phyloP scores from a whole-genome alignment of 2,329 filamentous ascomycete genomes.

The Penicillium sp. region DNA sequence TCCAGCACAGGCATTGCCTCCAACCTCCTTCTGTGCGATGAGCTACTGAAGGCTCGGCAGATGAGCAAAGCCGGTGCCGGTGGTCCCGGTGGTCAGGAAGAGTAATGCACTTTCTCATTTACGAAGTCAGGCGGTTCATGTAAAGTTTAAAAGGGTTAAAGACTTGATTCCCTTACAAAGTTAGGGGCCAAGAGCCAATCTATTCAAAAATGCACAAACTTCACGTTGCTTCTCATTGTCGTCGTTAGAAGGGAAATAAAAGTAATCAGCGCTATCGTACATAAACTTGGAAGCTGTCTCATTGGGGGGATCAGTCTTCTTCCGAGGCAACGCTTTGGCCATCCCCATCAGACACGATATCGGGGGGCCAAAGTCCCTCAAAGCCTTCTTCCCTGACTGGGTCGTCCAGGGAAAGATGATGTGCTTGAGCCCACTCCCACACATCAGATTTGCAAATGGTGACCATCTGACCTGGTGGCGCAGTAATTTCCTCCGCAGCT shows the following conservation, averaged over 20 bases:
- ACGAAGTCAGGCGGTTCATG: slow-evolving; percentile 23
- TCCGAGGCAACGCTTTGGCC: slow-evolving; percentile 23
- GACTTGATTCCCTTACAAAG: slow-evolving; percentile 15
- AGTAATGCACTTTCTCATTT: slow-evolving; percentile 34
- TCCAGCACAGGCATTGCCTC: slow-evolving; percentile 94
- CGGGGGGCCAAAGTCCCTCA: slow-evolving; percentile 63
- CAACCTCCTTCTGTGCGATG: slow-evolving; percentile 92
- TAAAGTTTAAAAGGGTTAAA: slow-evolving; percentile 25
- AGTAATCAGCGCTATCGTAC: slow-evolving; percentile 13
- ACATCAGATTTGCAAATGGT: slow-evolving; percentile 61
- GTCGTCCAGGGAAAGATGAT: slow-evolving; percentile 63
- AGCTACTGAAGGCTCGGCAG: slow-evolving; percentile 95
- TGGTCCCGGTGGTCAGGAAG: slow-evolving; percentile 45
- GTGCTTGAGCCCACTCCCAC: slow-evolving; percentile 63
- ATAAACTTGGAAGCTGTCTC: background rate
- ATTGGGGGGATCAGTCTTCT: slow-evolving; percentile 12
- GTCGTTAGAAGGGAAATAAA: slow-evolving; percentile 2
- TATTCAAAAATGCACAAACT: slow-evolving; percentile 21
- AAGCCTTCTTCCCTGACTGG: slow-evolving; percentile 76
- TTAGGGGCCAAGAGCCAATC: slow-evolving; percentile 12
- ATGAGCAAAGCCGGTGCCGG: slow-evolving; percentile 62
- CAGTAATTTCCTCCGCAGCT: slow-evolving; percentile 22
- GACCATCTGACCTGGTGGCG: slow-evolving; percentile 33
- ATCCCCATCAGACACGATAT: slow-evolving; percentile 27
- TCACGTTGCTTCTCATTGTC: slow-evolving; percentile 12